A percentile compares a stretch with the other conserved stretches of the same genome.
phyloP scores from a whole-genome alignment of 2,329 filamentous ascomycete species.

The Geosmithia putterillii region DNA sequence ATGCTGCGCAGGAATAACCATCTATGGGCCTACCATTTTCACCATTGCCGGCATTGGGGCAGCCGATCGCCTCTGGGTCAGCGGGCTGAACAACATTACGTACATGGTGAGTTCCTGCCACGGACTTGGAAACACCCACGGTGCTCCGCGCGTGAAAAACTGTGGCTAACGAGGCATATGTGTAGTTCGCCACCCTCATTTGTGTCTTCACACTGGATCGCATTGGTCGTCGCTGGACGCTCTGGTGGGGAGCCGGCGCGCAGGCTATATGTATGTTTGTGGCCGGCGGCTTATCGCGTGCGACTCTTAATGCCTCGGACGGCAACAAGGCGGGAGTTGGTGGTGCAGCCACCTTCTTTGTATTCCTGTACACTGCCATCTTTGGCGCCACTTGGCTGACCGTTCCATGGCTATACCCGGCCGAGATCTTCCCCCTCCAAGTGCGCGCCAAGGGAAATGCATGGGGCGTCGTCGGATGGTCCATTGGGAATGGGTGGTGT shows the following conservation, averaged over 20 bases:
- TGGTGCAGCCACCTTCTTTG: constrained; percentile 55
- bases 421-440: constrained; percentile 62
- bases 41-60: constrained; percentile 53
- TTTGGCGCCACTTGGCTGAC: constrained; percentile 35
- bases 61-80: constrained; percentile 50
- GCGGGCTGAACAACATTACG: constrained; percentile 37
- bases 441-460: constrained; percentile 64
- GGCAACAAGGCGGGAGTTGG: constrained; percentile 30
- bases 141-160: background rate
- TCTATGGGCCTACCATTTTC: constrained; percentile 48
- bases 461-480: constrained; percentile 66
- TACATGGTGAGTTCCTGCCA: constrained; percentile 23
- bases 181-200: constrained; percentile 46
- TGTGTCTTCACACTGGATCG: constrained; percentile 59
- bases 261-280: constrained; percentile 58
- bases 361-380: constrained; percentile 41
- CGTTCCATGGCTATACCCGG: constrained; percentile 51
- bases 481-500: constrained; percentile 58
- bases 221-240: constrained; percentile 56
- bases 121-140: no score
- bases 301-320: constrained; percentile 31
- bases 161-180: background rate
- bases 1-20: constrained; percentile 28
- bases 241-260: constrained; percentile 54
- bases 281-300: constrained; percentile 48